Evolutionary conservation across 768 basidiomycete species (phyloP), one percentile per base, ranked within the genome.

Genomic region (Scleroderma citrinum): DNA sequence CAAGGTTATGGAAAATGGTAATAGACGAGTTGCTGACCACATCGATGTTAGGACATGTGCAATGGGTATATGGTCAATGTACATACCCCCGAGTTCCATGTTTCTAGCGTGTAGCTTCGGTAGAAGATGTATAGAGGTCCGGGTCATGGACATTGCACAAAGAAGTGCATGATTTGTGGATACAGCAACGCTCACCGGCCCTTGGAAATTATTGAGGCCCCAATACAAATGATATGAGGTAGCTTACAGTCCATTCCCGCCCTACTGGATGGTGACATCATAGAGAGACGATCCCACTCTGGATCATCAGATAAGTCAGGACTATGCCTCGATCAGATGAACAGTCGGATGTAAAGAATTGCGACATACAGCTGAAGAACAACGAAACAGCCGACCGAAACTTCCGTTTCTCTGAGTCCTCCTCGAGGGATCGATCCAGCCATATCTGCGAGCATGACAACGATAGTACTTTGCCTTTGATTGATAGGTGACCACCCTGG

Each of bases 81-180:
- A 36, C 47, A 19, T 44, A 66, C 66, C 60, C 20, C 49, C 56
- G 20, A 55, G 41, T 50, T 23, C 23, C 32, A 53, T 37, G 30
- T 30, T 12, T 7, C 46, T 58, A 23, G 36, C 17, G 37, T 54
- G 62, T 35, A 56, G 61, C 51, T 61, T 68, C 10, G 82, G 82
- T 23, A 80, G 61, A 35, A 61, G 39, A 49, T 81, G 72, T 3
- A 81, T 62, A 20, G 72, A 61, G 20, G 67, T 71, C 54, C 69
- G 70, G 24, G 69, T 54, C 31, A 77, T 70, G 2, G 83, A 74
- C 4, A 76, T 54, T 7, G 76, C 73, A 56, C 79, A 83, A 8
- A 87, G 51, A 35, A 87, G 68, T 11, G 69, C 64, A 44, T 72
- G 66, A 56, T 84, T 87, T 29, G 77, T 85, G 5, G 88, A 90